phyloP scores from a whole-genome alignment of 257 asterid species.

The Solanum etuberosum region DNA sequence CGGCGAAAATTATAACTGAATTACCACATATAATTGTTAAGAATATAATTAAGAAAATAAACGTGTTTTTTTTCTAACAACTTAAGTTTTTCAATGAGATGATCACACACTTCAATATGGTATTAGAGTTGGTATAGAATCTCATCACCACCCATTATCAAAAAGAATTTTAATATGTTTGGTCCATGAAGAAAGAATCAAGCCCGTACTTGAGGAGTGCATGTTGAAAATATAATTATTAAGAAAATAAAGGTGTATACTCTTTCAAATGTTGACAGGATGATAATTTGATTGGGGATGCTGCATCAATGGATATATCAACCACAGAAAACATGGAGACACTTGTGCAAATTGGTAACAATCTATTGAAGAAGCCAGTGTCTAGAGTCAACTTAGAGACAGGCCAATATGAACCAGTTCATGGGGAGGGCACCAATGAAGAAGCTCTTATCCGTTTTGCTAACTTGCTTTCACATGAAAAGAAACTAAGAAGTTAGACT shows the following conservation, averaged over 20 bases:
- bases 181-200: not conserved
- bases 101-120: not conserved
- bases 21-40: too few relatives aligned
- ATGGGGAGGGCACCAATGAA: constrained; percentile 52
- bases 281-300: constrained; percentile 33
- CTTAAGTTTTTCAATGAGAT: not conserved
- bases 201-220: not conserved
- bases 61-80: not conserved
- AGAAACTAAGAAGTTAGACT: constrained; percentile 9
- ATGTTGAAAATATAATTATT: not conserved
- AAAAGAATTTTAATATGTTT: not conserved
- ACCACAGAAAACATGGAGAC: constrained; percentile 27
- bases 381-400: constrained; percentile 56
- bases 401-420: constrained; percentile 36
- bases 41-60: too few relatives aligned
- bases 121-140: not conserved
- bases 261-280: constrained; percentile 14
- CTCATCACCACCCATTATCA: not conserved
- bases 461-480: constrained; percentile 41
- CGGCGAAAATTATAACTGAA: too few relatives aligned
- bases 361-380: constrained; percentile 38
- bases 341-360: constrained; percentile 37
- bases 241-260: not conserved
- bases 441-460: constrained; percentile 55
- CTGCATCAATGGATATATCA: constrained; percentile 41